Base-by-base conservation (phyloP, 2,329 filamentous ascomycete genomes). In the Plectosphaerella cucumerina region DNA sequence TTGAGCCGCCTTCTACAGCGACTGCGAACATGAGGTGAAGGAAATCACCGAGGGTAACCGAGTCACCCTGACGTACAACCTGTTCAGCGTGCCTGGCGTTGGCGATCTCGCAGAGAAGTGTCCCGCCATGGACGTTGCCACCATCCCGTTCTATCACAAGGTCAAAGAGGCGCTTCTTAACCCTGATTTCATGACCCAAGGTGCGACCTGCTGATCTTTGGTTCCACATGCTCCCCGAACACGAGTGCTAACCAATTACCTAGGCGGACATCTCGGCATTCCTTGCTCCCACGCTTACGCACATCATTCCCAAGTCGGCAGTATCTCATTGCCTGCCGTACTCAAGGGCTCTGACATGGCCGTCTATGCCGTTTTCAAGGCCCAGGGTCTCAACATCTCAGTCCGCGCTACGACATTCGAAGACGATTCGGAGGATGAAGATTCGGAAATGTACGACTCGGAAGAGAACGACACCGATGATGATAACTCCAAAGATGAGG, bases 51-150 rank as follows among this genome's bases (percentile, higher is more conserved):
- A 63, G 1, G 80, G 81, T 0, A 70, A 84, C 51, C 74, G 78
- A 0, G 54, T 85, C 15, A 84, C 78, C 0, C 60, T 86, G 20
- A 85, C 80, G 0, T 85, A 85, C 64, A 84, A 84, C 51, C 65
- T 86, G 2, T 82, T 72, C 54, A 62, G 70, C 11, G 63, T 65
- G 2, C 60, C 65, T 20, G 64, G 68, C 5, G 59, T 64, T n/a
- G 67, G 65, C 9, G 57, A 47, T 43, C 56, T 51, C 43, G 52
- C 20, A 33, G 49, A 50, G 42, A 48, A 26, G 53, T 52, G 53
- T 54, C 55, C 17, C 2, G 45, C n/a, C 57, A 72, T 34, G 62
- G 72, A 49, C 2, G 50, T 74, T 8, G 54, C 62, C n/a, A 57
- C 0, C 2, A 46, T 56, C 17, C 47, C 43, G 12, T 53, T 53